Base-by-base conservation (phyloP, 805 yeast species). In the Candida boleticola region DNA sequence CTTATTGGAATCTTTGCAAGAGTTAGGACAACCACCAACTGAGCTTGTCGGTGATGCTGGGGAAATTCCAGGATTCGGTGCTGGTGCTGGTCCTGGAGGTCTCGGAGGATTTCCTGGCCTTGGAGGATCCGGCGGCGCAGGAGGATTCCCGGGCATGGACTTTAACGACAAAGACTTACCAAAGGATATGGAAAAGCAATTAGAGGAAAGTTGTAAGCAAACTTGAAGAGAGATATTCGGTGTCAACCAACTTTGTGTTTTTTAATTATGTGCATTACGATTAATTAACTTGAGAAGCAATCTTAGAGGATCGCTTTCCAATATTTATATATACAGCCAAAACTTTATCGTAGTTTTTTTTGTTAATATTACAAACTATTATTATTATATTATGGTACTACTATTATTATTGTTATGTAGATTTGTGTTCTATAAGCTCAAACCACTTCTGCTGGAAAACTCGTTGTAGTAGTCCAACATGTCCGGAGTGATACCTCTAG, bases 401-500 rank as follows among this genome's bases (percentile, higher is more conserved):
- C n/a, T n/a, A n/a, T n/a, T n/a, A n/a, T n/a, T n/a, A n/a, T n/a
- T n/a, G n/a, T n/a, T n/a, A n/a, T n/a, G n/a, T n/a, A n/a, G n/a
- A n/a, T n/a, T n/a, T n/a, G n/a, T n/a, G n/a, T n/a, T 36, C 26
- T 36, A 36, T 19, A 59, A 48, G 40, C 46, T 54, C 36, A 66
- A 52, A 5, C 74, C 74, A 38, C 68, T 56, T 44, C 69, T 60
- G 16, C 50, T 44, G 5, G 79, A 73, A 58, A 82, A 83, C 16
- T 70, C 78, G 46, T 67, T 67, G 57, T 85, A 92, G 50, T 88
- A 90, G 2, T 73, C 77, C 25, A 90, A 56, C 97, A 92, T 89
- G 18, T 88, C 96, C 9, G 71, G 70, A 0, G 96, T 89, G 35
- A 93, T 93, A 22, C 92, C 93, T 54, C 75, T 77, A 7, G 89